These are phyloP conservation scores for Boletus semigastroideus DNA, from an alignment of 1,284 basidiomycete genomes.

Conservation along the genomic window DNA sequence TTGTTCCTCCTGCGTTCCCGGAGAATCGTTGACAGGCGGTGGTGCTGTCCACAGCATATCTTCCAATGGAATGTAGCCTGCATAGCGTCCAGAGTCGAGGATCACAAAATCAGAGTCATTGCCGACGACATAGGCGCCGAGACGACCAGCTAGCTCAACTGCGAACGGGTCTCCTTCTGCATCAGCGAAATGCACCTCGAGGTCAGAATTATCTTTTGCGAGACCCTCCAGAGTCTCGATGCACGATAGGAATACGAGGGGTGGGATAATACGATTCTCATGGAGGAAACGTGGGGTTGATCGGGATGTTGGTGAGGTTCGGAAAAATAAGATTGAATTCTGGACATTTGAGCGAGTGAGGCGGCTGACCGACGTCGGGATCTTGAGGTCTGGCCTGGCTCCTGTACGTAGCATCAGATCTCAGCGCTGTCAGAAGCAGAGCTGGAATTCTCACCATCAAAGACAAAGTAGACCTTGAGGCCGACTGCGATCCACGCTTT, in stretches of 20 bases:
- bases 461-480: constrained; percentile 80
- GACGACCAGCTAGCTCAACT: constrained; percentile 75
- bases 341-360: constrained; percentile 58
- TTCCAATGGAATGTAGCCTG: constrained; percentile 79
- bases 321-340: constrained; percentile 77
- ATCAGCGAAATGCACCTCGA: constrained; percentile 72
- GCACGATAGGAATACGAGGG: constrained; percentile 63
- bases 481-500: constrained; percentile 73
- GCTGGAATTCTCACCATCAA: constrained; percentile 70
- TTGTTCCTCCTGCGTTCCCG: constrained; percentile 33
- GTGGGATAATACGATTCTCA: constrained; percentile 76
- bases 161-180: constrained; percentile 88
- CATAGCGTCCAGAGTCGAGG: constrained; percentile 68
- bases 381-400: constrained; percentile 71
- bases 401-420: constrained; percentile 49
- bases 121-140: constrained; percentile 75
- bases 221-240: constrained; percentile 56
- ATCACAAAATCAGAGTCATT: constrained; percentile 84
- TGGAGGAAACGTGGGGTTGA: constrained; percentile 68
- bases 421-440: neutral
- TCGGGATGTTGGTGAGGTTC: constrained; percentile 73
- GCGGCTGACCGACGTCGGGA: constrained; percentile 66
- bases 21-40: constrained; percentile 25
- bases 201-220: constrained; percentile 32
- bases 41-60: constrained; percentile 70